These are phyloP conservation scores for Cyberlindnera petersonii DNA, from an alignment of 805 yeast genomes.

Conservation along the genomic window DNA sequence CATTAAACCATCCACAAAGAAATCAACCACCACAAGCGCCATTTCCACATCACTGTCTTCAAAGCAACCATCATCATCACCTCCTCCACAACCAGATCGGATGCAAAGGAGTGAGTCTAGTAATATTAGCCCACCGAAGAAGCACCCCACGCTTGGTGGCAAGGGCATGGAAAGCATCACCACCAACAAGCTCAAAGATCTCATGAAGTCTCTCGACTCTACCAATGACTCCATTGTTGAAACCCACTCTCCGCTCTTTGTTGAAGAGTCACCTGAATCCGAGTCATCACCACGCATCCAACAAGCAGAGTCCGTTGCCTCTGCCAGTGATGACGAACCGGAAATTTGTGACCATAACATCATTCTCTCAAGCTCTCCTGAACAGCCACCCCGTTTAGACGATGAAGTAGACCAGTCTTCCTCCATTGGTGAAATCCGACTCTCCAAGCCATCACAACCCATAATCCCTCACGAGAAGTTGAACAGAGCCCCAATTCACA, in stretches of 20 bases:
- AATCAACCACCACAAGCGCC: no score
- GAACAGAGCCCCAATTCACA: background rate
- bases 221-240: slow-evolving; percentile 6
- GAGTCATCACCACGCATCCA: background rate
- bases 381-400: background rate
- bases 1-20: no score
- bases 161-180: background rate
- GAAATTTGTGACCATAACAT: slow-evolving; percentile 7
- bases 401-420: slow-evolving; percentile 5
- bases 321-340: no score
- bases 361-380: slow-evolving; percentile 11
- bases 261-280: background rate
- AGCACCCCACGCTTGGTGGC: background rate
- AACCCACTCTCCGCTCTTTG: slow-evolving; percentile 4
- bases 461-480: slow-evolving; percentile 1
- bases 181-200: background rate
- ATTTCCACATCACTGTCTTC: background rate
- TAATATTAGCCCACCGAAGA: no score
- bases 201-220: background rate
- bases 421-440: slow-evolving; percentile 6
- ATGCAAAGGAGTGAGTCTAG: background rate
- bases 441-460: slow-evolving; percentile 2
- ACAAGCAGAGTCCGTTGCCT: no score
- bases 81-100: no score
- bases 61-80: no score